These are phyloP conservation scores for Microcyclospora pomicola DNA, from an alignment of 2,329 filamentous ascomycete genomes.

Conservation along the genomic window DNA sequence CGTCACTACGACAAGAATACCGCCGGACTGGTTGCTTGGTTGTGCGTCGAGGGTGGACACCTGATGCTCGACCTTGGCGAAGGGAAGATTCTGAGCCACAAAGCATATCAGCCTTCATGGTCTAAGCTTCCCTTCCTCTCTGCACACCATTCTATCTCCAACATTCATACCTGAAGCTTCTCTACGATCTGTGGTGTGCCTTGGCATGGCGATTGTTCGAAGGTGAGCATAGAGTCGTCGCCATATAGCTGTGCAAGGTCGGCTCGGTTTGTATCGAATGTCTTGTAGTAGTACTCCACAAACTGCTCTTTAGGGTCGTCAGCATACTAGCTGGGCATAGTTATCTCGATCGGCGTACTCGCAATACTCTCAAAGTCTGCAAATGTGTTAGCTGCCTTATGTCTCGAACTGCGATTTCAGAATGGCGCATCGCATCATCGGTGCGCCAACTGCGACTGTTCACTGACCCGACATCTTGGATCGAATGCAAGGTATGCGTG, in stretches of 20 bases:
- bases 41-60: constrained; percentile 71
- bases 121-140: not conserved
- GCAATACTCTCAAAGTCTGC: constrained; percentile 22
- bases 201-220: constrained; percentile 56
- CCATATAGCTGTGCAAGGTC: constrained; percentile 63
- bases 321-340: not conserved
- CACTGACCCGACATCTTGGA: too few relatives aligned
- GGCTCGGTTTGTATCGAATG: constrained; percentile 62
- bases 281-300: constrained; percentile 78
- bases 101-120: not conserved
- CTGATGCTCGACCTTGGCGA: constrained; percentile 67
- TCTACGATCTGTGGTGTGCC: constrained; percentile 56
- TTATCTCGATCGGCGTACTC: constrained; percentile 10
- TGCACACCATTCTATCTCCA: not conserved
- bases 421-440: not conserved
- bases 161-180: constrained; percentile 59
- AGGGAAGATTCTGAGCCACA: constrained; percentile 52
- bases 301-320: constrained; percentile 56
- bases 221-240: constrained; percentile 81
- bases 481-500: too few relatives aligned
- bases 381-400: not conserved
- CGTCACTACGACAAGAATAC: constrained; percentile 74
- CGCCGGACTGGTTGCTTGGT: constrained; percentile 49
- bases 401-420: not conserved
- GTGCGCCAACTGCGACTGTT: too few relatives aligned